Conservation (phyloP, 345 rosid species). For the Hirschfeldia incana region DNA sequence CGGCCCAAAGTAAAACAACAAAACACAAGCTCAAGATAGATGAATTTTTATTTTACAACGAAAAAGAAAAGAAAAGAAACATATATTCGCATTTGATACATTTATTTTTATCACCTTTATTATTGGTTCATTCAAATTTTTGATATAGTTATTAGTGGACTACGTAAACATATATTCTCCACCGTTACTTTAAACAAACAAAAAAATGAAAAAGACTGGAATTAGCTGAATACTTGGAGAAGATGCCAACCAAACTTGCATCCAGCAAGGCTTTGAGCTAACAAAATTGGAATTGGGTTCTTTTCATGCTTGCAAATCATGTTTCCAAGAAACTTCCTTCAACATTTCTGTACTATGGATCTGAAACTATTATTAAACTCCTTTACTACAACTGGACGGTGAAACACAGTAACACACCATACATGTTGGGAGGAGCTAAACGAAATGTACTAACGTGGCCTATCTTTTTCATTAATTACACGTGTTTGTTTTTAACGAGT, state of each 20-base stretch:
- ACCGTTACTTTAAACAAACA: not conserved
- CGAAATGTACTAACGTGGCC: not conserved
- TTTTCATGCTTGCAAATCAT: not conserved
- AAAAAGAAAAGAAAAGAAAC: no score
- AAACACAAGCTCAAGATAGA: no score
- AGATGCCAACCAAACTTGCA: not conserved
- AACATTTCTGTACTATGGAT: not conserved
- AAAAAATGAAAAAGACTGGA: not conserved
- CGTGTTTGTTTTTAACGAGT: conserved; percentile 11
- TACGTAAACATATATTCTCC: not conserved
- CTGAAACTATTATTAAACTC: not conserved
- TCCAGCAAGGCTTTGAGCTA: not conserved
- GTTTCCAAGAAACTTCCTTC: conserved; percentile 26
- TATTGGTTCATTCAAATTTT: not conserved
- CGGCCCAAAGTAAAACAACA: no score
- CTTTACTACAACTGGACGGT: not conserved
- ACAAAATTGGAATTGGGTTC: conserved; percentile 26
- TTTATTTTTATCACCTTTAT: no score
- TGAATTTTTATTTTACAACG: no score
- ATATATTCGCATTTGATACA: no score
- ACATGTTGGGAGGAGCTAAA: not conserved
- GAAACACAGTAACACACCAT: not conserved
- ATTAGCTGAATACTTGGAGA: conserved; percentile 13
- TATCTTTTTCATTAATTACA: conserved; percentile 16
- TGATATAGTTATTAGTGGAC: not conserved